Conservation (phyloP, 2,329 filamentous ascomycete species). For the Aspergillus arachidicola region DNA sequence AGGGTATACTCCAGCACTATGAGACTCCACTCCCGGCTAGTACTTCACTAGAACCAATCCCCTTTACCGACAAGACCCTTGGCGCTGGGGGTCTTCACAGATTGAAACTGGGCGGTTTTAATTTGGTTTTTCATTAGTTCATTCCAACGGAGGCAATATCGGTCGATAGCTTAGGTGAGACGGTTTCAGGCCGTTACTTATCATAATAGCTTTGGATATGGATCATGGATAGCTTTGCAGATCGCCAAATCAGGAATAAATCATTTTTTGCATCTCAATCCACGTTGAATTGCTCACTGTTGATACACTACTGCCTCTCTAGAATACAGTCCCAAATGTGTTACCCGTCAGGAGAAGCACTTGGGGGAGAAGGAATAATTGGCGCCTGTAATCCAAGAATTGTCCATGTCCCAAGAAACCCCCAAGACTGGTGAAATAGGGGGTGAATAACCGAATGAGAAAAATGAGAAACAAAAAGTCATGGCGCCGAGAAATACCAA, state of each 20-base stretch:
- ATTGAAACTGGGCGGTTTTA: neutral
- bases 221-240: neutral
- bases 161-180: neutral
- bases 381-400: slow-evolving; percentile 4
- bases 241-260: neutral
- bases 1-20: neutral
- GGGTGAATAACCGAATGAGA: slow-evolving; percentile 12
- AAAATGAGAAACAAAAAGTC: slow-evolving; percentile 20
- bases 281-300: slow-evolving; percentile 4
- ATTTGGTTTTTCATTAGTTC: neutral
- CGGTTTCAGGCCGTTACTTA: neutral
- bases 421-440: slow-evolving; percentile 6
- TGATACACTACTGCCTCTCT: slow-evolving; percentile 8
- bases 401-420: slow-evolving; percentile 10
- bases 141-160: neutral
- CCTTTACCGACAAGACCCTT: neutral
- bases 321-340: slow-evolving; percentile 16
- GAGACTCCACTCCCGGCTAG: neutral
- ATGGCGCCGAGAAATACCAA: slow-evolving; percentile 40
- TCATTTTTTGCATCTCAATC: slow-evolving; percentile 6
- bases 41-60: slow-evolving; percentile 4
- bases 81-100: neutral
- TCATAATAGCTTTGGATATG: neutral
- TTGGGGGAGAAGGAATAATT: slow-evolving; percentile 6
- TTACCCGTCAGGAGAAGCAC: slow-evolving; percentile 3